These are phyloP conservation scores for Didymella lethalis DNA, from an alignment of 2,329 filamentous ascomycete genomes.

Conservation along the genomic window DNA sequence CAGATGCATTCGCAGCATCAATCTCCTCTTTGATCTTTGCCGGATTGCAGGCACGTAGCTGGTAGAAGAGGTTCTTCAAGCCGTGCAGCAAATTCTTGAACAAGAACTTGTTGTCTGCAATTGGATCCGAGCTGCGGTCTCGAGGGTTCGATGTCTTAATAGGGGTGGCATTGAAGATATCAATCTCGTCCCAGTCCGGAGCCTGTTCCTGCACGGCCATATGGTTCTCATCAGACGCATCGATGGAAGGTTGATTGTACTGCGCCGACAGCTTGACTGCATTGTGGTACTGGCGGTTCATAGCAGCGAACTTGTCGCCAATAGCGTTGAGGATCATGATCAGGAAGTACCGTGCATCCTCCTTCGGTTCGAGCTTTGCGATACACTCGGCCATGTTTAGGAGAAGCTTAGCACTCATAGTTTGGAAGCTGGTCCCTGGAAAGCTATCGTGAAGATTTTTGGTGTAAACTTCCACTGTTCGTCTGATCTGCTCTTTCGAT, in stretches of 20 bases:
- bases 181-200: constrained; percentile 97
- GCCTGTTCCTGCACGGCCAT: constrained; percentile 80
- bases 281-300: constrained; percentile 96
- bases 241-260: constrained; percentile 70
- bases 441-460: constrained; percentile 95
- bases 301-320: constrained; percentile 95
- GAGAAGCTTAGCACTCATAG: constrained; percentile 97
- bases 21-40: constrained; percentile 63
- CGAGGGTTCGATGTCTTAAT: constrained; percentile 94
- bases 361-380: constrained; percentile 89
- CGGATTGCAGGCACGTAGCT: constrained; percentile 88
- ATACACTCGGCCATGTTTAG: constrained; percentile 99
- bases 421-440: constrained; percentile 97
- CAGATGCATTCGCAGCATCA: constrained; percentile 78
- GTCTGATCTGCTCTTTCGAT: constrained; percentile 86
- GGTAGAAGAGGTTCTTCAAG: constrained; percentile 95
- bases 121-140: constrained; percentile 87
- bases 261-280: constrained; percentile 89
- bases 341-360: constrained; percentile 91
- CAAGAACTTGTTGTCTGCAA: constrained; percentile 95
- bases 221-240: constrained; percentile 77
- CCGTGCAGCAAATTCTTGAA: constrained; percentile 97
- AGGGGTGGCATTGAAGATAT: constrained; percentile 94
- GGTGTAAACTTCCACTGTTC: constrained; percentile 97
- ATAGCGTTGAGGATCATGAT: constrained; percentile 98